phyloP scores from a whole-genome alignment of 2,329 filamentous ascomycete species.

The Calonectria leucothoes region DNA sequence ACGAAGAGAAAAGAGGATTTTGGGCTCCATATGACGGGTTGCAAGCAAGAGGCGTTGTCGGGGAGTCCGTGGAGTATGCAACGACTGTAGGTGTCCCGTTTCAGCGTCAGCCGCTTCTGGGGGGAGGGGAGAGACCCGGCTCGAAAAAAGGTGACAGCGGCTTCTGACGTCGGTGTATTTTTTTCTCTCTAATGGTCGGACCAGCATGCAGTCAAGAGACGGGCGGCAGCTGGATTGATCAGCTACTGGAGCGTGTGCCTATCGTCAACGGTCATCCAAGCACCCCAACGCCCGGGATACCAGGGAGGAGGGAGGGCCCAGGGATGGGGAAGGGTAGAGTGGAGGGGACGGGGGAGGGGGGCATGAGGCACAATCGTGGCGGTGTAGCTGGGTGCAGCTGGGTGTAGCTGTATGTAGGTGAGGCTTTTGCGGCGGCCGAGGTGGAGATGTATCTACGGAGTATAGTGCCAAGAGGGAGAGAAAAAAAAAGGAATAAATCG shows the following conservation, averaged over 20 bases:
- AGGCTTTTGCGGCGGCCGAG: background rate
- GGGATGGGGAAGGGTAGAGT: background rate
- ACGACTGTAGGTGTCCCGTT: conserved; percentile 15
- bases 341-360: background rate
- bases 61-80: conserved; percentile 4
- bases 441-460: conserved; percentile 8
- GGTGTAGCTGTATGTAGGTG: background rate
- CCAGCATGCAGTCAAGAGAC: background rate
- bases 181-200: background rate
- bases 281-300: background rate
- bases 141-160: conserved; percentile 10
- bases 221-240: background rate
- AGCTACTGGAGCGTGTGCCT: background rate
- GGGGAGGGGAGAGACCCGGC: conserved; percentile 10
- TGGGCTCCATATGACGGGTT: background rate
- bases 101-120: conserved; percentile 18
- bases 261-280: background rate
- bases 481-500: background rate
- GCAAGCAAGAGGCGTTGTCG: conserved; percentile 10
- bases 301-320: background rate
- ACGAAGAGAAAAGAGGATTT: conserved; percentile 2
- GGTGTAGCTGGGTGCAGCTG: background rate
- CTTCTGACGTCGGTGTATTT: conserved; percentile 1
- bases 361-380: conserved; percentile 20
- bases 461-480: background rate